Evolutionary conservation across 345 rosid species (phyloP).

Genomic region (Eucalyptus regnans): DNA sequence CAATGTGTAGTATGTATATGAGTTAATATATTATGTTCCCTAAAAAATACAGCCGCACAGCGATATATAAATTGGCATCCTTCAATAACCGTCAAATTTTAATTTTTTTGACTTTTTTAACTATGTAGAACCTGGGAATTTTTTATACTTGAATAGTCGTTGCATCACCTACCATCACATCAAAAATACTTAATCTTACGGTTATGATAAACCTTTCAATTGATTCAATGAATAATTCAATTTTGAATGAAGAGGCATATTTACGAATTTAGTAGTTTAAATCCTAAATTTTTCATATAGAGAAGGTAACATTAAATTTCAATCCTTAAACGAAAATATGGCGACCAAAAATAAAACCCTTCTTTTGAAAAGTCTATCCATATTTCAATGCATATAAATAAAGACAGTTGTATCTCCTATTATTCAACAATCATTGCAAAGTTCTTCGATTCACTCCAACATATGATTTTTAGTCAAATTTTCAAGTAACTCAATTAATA

Average conservation of each 20-base stretch:
- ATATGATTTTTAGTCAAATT: not conserved
- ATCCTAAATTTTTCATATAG: not conserved
- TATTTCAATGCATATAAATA: not conserved
- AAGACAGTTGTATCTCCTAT: not conserved
- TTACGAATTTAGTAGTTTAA: not conserved
- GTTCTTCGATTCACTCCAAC: not conserved
- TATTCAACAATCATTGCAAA: not conserved
- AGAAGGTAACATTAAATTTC: not conserved
- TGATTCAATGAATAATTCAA: not conserved
- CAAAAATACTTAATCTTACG: not conserved
- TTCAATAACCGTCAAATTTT: not conserved
- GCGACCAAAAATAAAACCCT: not conserved
- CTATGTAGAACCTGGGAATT: not conserved
- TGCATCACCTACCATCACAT: not conserved
- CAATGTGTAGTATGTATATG: not conserved
- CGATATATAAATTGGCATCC: not conserved
- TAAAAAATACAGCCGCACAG: not conserved
- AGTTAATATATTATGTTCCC: not conserved
- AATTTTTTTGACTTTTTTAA: not conserved
- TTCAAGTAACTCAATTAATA: not conserved
- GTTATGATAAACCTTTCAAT: not conserved
- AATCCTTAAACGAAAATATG: not conserved
- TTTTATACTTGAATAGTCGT: not conserved
- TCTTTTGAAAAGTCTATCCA: not conserved
- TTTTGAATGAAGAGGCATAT: not conserved